Percentiles rank a stretch among this genome's conserved stretches.
Conservation (phyloP, 306 rosid species). For the Psophocarpus tetragonolobus region DNA sequence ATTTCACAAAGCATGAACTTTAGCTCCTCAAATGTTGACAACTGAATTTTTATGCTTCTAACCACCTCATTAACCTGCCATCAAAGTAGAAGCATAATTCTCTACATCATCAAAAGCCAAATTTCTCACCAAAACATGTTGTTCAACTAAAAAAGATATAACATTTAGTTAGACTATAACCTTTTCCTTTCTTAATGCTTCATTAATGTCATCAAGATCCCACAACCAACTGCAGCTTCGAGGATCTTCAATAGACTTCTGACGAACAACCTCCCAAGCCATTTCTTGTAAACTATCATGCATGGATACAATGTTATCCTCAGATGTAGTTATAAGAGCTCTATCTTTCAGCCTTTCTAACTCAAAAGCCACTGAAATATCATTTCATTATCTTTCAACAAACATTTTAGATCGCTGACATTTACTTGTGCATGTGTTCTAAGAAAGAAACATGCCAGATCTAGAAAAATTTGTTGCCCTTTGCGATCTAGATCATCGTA, state of each 20-base stretch:
- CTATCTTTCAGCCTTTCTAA: no score
- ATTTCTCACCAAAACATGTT: background rate
- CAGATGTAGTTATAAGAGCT: no score
- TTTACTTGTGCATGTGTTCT: no score
- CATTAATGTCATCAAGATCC: background rate
- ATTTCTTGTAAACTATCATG: no score
- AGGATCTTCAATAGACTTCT: background rate
- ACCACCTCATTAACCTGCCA: background rate
- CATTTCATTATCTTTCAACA: no score
- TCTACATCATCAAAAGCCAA: background rate
- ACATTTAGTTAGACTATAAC: background rate
- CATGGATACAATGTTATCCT: no score
- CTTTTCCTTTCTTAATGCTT: background rate
- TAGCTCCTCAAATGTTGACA: background rate
- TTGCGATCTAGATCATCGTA: background rate
- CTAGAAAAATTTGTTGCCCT: no score
- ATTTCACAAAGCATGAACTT: background rate
- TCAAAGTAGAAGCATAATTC: background rate
- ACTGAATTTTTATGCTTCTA: background rate
- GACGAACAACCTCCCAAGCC: background rate
- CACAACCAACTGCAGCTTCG: background rate
- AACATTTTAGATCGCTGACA: no score
- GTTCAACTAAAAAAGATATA: background rate
- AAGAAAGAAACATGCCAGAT: background rate
- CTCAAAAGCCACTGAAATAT: no score